These are phyloP conservation scores for Fennellomyces sp. DNA, from an alignment of 371 early-diverging fungal species.

Conservation along the genomic window DNA sequence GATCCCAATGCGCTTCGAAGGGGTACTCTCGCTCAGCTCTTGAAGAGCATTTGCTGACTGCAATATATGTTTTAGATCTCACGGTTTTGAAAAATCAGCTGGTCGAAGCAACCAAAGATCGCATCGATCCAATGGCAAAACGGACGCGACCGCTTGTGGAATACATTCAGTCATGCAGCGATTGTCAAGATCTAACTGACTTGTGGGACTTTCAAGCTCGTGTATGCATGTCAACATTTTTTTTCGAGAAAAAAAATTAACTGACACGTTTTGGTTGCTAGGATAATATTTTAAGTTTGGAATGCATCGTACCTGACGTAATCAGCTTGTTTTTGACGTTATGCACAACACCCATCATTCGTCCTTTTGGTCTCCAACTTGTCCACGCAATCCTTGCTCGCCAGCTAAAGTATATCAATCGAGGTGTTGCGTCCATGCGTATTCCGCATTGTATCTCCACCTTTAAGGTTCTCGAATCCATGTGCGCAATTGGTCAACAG, in stretches of 20 bases:
- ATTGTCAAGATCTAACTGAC: constrained; percentile 34
- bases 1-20: not conserved
- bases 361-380: constrained; percentile 44
- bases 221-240: constrained; percentile 14
- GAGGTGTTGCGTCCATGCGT: constrained; percentile 78
- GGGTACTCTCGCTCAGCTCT: not conserved
- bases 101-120: constrained; percentile 26
- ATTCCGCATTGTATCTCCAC: constrained; percentile 44
- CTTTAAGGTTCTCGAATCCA: constrained; percentile 37
- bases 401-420: constrained; percentile 84
- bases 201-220: constrained; percentile 50
- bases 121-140: constrained; percentile 48
- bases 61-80: not conserved
- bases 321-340: constrained; percentile 43
- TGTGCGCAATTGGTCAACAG: constrained; percentile 41
- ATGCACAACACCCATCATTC: constrained; percentile 48
- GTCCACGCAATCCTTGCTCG: constrained; percentile 30
- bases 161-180: constrained; percentile 43
- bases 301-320: constrained; percentile 46
- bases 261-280: constrained; percentile 6
- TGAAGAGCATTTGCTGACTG: not conserved
- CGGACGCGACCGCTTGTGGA: constrained; percentile 47
- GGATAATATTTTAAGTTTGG: constrained; percentile 43
- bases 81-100: constrained; percentile 23
- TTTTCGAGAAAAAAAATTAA: not conserved